Evolutionary conservation across 495 filamentous ascomycete species (phyloP).

Genomic region (Opeltia flavorubescens): DNA sequence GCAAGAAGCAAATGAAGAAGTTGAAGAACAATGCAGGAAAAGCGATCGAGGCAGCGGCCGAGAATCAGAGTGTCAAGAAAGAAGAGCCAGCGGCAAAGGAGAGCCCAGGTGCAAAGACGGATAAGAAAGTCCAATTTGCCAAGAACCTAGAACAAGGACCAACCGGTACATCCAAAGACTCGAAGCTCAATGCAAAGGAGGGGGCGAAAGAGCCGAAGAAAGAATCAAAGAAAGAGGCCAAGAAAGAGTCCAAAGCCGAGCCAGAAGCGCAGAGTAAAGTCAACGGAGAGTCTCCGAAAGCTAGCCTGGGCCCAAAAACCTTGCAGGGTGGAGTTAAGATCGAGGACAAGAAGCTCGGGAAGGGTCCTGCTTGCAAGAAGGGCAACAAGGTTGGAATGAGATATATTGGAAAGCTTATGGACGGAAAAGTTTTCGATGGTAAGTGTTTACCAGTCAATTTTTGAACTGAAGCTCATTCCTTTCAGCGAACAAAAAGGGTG

Average conservation of each 20-base stretch:
- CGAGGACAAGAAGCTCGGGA: conserved; percentile 87
- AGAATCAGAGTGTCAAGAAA: conserved; percentile 39
- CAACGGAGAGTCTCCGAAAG: conserved; percentile 32
- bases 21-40: conserved; percentile 95
- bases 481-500: conserved; percentile 89
- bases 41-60: conserved; percentile 41
- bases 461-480: not conserved
- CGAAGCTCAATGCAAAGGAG: conserved; percentile 21
- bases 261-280: not conserved
- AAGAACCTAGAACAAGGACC: conserved; percentile 97
- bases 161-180: conserved; percentile 43
- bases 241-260: not conserved
- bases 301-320: conserved; percentile 54
- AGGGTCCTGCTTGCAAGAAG: conserved; percentile 65
- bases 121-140: conserved; percentile 98
- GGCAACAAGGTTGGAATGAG: conserved; percentile 81
- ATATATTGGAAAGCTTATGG: conserved; percentile 90
- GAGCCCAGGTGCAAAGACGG: conserved; percentile 39
- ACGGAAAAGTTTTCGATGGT: conserved; percentile 90
- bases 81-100: conserved; percentile 27
- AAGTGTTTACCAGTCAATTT: conserved; percentile 24
- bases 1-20: conserved; percentile 98
- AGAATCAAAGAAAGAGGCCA: conserved; percentile 26
- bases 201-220: conserved; percentile 17
- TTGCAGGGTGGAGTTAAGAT: conserved; percentile 70